A percentile compares a stretch with the other conserved stretches of the same genome.
phyloP scores from a whole-genome alignment of 495 filamentous ascomycete genomes.

The Xylaria flabelliformis region DNA sequence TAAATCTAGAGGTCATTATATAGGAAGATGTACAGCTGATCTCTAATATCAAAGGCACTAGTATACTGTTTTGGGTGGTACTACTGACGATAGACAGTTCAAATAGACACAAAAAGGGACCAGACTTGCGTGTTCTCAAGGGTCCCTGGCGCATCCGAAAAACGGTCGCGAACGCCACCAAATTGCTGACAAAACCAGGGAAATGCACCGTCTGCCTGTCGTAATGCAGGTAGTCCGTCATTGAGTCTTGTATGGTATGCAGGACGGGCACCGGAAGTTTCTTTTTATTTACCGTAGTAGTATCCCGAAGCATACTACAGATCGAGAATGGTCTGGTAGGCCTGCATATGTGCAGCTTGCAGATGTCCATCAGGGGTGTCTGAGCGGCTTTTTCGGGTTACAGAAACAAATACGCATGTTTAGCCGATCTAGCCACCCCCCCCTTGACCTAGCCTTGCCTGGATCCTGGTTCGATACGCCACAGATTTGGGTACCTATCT shows the following conservation, averaged over 20 bases:
- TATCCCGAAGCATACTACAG: not conserved
- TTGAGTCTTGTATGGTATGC: not conserved
- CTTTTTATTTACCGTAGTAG: conserved; percentile 4
- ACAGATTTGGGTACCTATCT: not conserved
- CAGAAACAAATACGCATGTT: not conserved
- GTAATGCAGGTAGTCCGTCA: not conserved
- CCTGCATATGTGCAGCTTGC: not conserved
- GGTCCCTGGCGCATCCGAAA: not conserved
- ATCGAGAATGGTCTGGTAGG: conserved; percentile 6
- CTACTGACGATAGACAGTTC: not conserved
- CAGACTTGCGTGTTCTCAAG: not conserved
- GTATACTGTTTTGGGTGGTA: not conserved
- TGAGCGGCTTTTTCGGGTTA: not conserved
- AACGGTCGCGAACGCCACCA: not conserved
- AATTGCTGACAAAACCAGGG: conserved; percentile 6
- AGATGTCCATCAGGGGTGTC: conserved; percentile 1
- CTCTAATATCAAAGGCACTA: not conserved
- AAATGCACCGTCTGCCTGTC: not conserved
- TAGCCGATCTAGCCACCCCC: not conserved
- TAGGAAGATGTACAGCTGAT: not conserved
- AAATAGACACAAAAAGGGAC: not conserved
- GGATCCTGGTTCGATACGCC: not conserved
- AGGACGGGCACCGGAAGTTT: conserved; percentile 9
- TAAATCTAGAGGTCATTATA: not conserved
- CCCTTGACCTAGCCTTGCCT: not conserved